Evolutionary conservation across 257 asterid species (phyloP), one percentile per base, ranked within the genome.

Genomic region (Verbascum thapsus): DNA sequence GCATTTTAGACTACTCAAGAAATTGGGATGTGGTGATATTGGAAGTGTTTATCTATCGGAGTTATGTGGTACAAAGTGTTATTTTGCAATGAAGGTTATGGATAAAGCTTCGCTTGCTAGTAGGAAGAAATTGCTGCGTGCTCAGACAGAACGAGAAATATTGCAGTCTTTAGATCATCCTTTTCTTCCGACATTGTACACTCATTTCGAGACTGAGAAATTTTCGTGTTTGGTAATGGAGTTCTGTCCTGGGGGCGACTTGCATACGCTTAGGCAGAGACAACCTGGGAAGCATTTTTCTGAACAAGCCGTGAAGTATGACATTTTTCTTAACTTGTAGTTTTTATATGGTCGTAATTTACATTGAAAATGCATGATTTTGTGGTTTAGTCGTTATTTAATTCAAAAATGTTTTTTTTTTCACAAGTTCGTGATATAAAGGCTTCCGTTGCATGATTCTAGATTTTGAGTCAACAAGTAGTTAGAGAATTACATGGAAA

Each of bases 191-290:
- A 78, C 90, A 15, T 58, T 86, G 39, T 86, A 86, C 61, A 72
- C 85, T 37, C 90, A 85, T 72, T 85, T 85, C 32, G 95, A 86
- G 58, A 80, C 95, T 5, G 95, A 84, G 10, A 87, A 87, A 44
- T 87, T 87, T 54, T 87, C 95, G 3, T 87, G 95, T 73, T 80
- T 87, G 42, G 95, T 87, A 10, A 87, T 87, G 95, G 95, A 87
- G 85, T 87, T 82, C 72, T 87, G 95, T 57, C 95, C 95, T 0
- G 95, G 95, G 11, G 95, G 95, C 9, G 95, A 87, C 65, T 65
- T 87, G 82, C 95, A 87, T 72, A 73, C 94, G 0, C 94, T 87
- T 44, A 69, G 95, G 26, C 95, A 87, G 67, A 84, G 83, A 78
- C 95, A 87, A 64, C 95, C 94, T 0, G 95, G 95, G 53, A 87